Evolutionary conservation across 2,329 filamentous ascomycete genomes (phyloP).

Genomic region (Sclerotinia subarctica): DNA sequence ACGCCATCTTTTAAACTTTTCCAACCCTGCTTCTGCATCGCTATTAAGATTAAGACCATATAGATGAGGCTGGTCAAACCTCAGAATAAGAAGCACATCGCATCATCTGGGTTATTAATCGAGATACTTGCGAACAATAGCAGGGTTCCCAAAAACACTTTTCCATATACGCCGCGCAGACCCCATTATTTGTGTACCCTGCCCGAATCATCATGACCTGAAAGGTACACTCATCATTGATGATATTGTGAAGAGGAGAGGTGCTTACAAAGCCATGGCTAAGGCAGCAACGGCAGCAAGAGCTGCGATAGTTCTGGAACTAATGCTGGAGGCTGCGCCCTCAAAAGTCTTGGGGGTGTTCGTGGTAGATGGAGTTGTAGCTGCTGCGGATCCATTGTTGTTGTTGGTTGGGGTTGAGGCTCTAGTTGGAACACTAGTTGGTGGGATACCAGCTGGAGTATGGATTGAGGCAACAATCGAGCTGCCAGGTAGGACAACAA

Average conservation of each 20-base stretch:
- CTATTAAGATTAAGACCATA: not conserved
- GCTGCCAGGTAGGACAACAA: no score
- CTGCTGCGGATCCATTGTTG: not conserved
- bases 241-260: not conserved
- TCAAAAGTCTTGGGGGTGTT: not conserved
- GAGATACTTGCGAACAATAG: not conserved
- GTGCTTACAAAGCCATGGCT: not conserved
- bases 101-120: not conserved
- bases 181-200: no score
- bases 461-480: not conserved
- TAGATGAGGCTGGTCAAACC: not conserved
- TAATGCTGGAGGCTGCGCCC: not conserved
- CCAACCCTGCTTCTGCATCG: not conserved
- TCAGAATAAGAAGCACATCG: not conserved
- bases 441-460: no score
- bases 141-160: not conserved
- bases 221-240: not conserved
- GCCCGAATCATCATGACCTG: not conserved
- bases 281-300: conserved; percentile 4
- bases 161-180: not conserved
- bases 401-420: not conserved
- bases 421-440: not conserved
- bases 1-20: not conserved
- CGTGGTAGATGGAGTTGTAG: not conserved
- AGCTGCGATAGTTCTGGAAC: not conserved